Evolutionary conservation across 2,329 filamentous ascomycete species (phyloP).

Genomic region (Lomentospora prolificans): DNA sequence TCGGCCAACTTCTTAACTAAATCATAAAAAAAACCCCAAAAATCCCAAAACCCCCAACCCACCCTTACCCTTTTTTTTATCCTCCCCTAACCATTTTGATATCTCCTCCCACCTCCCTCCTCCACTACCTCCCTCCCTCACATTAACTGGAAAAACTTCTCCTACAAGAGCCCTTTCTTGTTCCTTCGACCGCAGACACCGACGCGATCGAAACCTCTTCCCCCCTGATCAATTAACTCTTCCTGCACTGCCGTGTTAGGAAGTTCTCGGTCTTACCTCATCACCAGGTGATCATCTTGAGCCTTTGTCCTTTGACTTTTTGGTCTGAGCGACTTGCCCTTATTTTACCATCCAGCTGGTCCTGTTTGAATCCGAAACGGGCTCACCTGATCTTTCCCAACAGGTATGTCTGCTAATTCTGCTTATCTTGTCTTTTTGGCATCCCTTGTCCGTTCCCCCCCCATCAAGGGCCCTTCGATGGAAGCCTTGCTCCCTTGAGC

Average conservation of each 20-base stretch:
- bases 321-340: background rate
- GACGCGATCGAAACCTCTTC: background rate
- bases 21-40: slow-evolving; percentile 49
- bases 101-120: slow-evolving; percentile 3
- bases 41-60: slow-evolving; percentile 44
- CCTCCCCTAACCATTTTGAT: slow-evolving; percentile 8
- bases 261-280: background rate
- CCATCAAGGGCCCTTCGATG: background rate
- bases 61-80: slow-evolving; percentile 20
- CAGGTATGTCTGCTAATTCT: background rate
- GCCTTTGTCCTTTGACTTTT: slow-evolving; percentile 2
- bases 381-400: background rate
- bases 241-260: background rate
- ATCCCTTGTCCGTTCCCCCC: background rate
- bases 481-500: slow-evolving; percentile 20
- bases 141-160: background rate
- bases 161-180: background rate
- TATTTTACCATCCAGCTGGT: background rate
- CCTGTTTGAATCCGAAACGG: background rate
- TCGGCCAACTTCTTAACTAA: slow-evolving; percentile 41
- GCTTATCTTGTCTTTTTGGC: background rate
- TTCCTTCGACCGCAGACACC: background rate
- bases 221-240: background rate
- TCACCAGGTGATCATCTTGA: background rate
- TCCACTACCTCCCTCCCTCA: background rate